These are phyloP conservation scores for Alnus glutinosa DNA, from an alignment of 306 rosid species.

Conservation along the genomic window DNA sequence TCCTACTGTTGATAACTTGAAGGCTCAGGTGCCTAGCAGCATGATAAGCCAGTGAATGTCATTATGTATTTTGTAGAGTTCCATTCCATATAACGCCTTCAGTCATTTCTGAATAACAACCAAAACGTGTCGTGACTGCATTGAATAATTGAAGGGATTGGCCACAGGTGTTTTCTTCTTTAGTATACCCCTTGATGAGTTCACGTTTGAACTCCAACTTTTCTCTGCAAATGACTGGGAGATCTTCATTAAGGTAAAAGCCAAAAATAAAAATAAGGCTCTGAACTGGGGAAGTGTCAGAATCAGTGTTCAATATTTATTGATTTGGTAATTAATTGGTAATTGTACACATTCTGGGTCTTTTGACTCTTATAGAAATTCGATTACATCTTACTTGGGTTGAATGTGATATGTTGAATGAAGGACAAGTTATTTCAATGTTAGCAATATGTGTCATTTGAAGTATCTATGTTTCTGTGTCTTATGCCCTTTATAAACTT, in stretches of 20 bases:
- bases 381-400: not conserved
- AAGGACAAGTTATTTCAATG: not conserved
- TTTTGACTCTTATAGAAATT: not conserved
- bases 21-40: not conserved
- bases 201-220: not conserved
- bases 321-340: not conserved
- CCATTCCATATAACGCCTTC: not conserved
- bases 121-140: not conserved
- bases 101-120: not conserved
- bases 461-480: not conserved
- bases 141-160: not conserved
- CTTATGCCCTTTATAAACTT: not conserved
- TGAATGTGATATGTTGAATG: not conserved
- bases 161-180: not conserved
- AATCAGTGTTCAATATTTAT: not conserved
- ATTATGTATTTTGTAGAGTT: not conserved
- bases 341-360: not conserved
- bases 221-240: not conserved
- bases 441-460: not conserved
- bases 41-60: not conserved
- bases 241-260: conserved; percentile 3
- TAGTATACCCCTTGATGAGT: not conserved
- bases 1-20: not conserved
- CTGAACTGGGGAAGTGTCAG: not conserved
- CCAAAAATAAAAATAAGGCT: not conserved